Evolutionary conservation across 1,284 basidiomycete genomes (phyloP).

Genomic region (Heterobasidion annosum): DNA sequence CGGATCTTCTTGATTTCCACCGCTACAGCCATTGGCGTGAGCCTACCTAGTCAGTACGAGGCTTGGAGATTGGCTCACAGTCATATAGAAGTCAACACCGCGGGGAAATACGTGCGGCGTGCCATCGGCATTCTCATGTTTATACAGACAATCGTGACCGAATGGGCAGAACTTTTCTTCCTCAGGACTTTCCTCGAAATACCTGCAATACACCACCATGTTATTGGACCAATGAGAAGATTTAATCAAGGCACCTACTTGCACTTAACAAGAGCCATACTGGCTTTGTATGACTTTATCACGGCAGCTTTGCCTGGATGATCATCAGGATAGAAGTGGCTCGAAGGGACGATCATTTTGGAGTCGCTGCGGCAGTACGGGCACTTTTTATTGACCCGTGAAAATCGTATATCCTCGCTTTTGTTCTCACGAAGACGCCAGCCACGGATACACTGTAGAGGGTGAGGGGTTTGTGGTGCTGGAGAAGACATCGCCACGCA

Average conservation of each 20-base stretch:
- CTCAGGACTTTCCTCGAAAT: constrained; percentile 38
- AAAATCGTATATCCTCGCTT: constrained; percentile 36
- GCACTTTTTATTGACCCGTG: constrained; percentile 60
- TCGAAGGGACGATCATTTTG: constrained; percentile 61
- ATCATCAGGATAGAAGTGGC: constrained; percentile 47
- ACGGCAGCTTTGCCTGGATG: constrained; percentile 40
- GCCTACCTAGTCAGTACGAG: not conserved
- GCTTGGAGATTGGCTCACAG: constrained; percentile 17
- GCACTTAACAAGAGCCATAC: constrained; percentile 62
- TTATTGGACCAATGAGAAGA: not conserved
- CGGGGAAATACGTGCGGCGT: constrained; percentile 43
- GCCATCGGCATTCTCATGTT: constrained; percentile 58
- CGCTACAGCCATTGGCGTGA: constrained; percentile 4
- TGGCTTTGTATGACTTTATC: constrained; percentile 53
- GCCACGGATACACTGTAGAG: constrained; percentile 54
- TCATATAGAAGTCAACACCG: constrained; percentile 47
- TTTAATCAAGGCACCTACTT: constrained; percentile 29
- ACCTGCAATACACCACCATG: constrained; percentile 25
- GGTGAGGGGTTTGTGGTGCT: constrained; percentile 4
- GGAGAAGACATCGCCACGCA: constrained; percentile 19
- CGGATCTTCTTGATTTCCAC: not conserved
- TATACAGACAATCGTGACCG: constrained; percentile 69
- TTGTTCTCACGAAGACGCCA: constrained; percentile 59
- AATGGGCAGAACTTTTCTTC: constrained; percentile 55
- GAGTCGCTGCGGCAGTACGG: constrained; percentile 62